These are phyloP conservation scores for Hemisphaericaspora xylofermentans DNA, from an alignment of 1,139 yeast species.

Conservation along the genomic window DNA sequence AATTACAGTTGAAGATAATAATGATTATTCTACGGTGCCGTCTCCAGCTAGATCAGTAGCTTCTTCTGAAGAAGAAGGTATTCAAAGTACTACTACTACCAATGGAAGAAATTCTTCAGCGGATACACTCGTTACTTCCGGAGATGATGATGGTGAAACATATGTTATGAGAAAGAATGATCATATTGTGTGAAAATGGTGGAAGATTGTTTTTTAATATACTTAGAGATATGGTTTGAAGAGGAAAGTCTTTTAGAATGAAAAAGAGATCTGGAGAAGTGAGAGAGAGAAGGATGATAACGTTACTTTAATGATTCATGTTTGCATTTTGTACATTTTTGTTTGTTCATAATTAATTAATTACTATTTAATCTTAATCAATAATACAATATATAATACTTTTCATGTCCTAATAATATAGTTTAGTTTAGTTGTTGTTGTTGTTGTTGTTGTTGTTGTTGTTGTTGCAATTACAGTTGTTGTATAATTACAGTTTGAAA, in stretches of 20 bases:
- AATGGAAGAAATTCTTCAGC: not conserved
- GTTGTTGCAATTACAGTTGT: too few species aligned
- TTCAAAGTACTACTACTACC: not conserved
- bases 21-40: not conserved
- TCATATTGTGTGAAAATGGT: constrained; percentile 11
- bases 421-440: too few species aligned
- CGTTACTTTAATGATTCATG: not conserved
- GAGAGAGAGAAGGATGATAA: not conserved
- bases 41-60: constrained; percentile 4
- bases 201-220: not conserved
- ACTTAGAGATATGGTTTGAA: not conserved
- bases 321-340: not conserved
- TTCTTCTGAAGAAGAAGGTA: constrained; percentile 2
- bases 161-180: constrained; percentile 12
- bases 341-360: not conserved
- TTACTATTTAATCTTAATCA: not conserved
- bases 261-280: not conserved
- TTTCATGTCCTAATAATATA: too few species aligned
- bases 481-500: too few species aligned
- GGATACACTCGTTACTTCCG: not conserved
- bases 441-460: too few species aligned
- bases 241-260: not conserved
- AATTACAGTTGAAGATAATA: constrained; percentile 1
- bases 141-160: constrained; percentile 5
- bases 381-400: too few species aligned